These are phyloP conservation scores for Rhizophagus clarus DNA, from an alignment of 192 early-diverging fungal genomes.

Conservation along the genomic window DNA sequence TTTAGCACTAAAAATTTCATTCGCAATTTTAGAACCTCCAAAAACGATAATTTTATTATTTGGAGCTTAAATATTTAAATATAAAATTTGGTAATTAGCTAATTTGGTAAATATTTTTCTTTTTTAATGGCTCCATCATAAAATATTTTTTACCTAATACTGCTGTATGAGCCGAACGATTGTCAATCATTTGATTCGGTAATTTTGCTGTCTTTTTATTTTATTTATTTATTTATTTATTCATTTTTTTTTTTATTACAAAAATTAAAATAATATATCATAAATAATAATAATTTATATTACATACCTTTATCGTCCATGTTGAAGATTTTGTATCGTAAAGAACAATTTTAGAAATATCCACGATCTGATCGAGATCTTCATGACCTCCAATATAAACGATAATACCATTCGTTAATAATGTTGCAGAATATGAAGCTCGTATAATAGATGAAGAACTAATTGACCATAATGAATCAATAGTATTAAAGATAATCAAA, in stretches of 20 bases:
- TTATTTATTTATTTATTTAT: too few species aligned
- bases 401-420: not conserved
- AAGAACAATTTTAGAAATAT: not conserved
- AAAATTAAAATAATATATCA: too few species aligned
- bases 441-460: not conserved
- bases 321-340: not conserved
- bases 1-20: not conserved
- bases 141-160: too few species aligned
- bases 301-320: not conserved
- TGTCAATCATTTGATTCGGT: too few species aligned
- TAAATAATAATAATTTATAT: not conserved
- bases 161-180: too few species aligned
- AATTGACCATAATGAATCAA: not conserved
- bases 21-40: not conserved
- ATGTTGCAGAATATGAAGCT: not conserved
- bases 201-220: too few species aligned
- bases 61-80: not conserved
- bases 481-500: not conserved
- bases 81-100: not conserved
- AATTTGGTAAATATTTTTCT: not conserved
- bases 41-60: not conserved
- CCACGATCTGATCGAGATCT: not conserved
- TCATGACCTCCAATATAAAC: not conserved
- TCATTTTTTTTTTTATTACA: too few species aligned
- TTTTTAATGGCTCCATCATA: not conserved